A percentile compares a stretch with the other conserved stretches of the same genome.
These are phyloP conservation scores for Tolypocladium endophyticum DNA, from an alignment of 2,329 filamentous ascomycete genomes.

Conservation along the genomic window DNA sequence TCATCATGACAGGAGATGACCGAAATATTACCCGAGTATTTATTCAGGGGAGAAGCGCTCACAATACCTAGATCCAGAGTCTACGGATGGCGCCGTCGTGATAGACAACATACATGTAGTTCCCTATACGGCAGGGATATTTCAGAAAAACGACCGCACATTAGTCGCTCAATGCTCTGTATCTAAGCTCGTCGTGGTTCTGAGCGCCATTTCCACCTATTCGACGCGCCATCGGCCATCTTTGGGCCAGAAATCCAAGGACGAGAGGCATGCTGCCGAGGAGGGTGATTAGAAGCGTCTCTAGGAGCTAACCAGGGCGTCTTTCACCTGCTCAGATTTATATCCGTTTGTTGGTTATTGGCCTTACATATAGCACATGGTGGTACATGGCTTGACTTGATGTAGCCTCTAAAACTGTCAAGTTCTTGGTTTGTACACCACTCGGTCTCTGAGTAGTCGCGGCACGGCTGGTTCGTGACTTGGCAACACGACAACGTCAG, in stretches of 20 bases:
- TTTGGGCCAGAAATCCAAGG: background rate
- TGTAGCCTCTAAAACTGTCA: background rate
- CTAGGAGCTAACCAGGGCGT: background rate
- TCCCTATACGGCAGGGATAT: background rate
- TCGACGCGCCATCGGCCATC: background rate
- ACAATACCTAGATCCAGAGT: background rate
- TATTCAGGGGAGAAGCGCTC: slow-evolving; percentile 31
- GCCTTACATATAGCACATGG: background rate
- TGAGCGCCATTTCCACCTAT: background rate
- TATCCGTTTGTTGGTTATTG: background rate
- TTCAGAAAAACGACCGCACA: background rate
- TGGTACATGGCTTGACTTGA: background rate
- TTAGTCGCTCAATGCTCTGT: background rate
- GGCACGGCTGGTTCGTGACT: background rate
- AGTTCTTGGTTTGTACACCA: background rate
- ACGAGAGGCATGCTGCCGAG: background rate
- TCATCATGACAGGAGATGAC: slow-evolving; percentile 56
- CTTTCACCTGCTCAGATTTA: background rate
- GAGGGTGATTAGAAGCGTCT: too few relatives aligned
- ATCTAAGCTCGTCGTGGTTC: background rate
- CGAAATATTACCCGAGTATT: slow-evolving; percentile 47
- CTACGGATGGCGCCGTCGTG: background rate
- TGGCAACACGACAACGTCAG: background rate
- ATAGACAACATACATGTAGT: background rate
- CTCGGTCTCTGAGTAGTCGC: background rate